Evolutionary conservation across 2,329 filamentous ascomycete genomes (phyloP), one percentile per base, ranked within the genome.

Genomic region (Pseudomassariella vexata): DNA sequence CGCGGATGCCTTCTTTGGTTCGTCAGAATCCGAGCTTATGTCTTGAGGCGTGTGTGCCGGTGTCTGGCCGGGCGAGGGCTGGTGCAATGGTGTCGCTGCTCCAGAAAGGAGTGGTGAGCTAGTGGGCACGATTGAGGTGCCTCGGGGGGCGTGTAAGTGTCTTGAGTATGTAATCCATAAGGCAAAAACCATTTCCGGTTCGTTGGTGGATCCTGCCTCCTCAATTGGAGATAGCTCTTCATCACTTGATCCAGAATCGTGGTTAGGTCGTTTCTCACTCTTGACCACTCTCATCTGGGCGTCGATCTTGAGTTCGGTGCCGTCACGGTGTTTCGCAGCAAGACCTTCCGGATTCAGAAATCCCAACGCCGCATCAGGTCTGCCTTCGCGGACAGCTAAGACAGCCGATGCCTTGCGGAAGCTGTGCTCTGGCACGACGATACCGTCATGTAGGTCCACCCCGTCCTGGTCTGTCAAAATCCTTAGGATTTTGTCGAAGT

Each of bases 141-240:
- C 66, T 39, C 78, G 78, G 22, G 79, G 73, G 11, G 85, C 83
- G 55, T 98, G 92, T 9, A 96, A 70, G 50, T 95, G 87, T 40
- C 89, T 76, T 12, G 90, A 96, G 55, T 96, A 98, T 2, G 90
- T 96, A 44, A 98, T 83, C 92, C 92, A 98, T 19, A 98, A 64
- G 9, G 92, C 92, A 62, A 89, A 96, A 0, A 96, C 88, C 40
- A 94, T 74, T 55, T 95, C 88, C 11, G 80, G 76, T 39, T 72
- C 66, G 4, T 63, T 52, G 19, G 66, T 58, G 9, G 70, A 57
- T n/a, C 73, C 68, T 7, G 65, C 50, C n/a, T 58, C 56, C 20
- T 59, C 59, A 9, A 51, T 51, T 10, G 34, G 27, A 56, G 62
- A 45, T 56, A 48, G 43, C 24, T 49, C 51, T 17, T 53, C 50